Percentiles rank a stretch among this genome's conserved stretches.
Conservation (phyloP, 129 eudicot species). For the Flaveria robusta region DNA sequence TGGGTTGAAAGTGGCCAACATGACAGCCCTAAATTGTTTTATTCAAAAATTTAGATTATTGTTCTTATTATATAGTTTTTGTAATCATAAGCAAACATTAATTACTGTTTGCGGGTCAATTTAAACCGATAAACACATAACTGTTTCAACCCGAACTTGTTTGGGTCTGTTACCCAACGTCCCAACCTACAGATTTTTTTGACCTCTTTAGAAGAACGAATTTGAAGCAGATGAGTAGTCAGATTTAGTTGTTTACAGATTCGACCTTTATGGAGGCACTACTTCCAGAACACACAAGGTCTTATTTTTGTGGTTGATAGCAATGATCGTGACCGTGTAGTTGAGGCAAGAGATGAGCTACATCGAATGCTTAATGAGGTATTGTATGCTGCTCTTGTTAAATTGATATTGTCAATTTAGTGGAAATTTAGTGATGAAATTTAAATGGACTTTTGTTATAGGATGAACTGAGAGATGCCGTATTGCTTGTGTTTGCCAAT, state of each 20-base stretch:
- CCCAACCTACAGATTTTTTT: background rate
- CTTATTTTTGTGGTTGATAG: conserved; percentile 58
- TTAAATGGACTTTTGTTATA: background rate
- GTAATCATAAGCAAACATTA: background rate
- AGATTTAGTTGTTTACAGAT: conserved; percentile 32
- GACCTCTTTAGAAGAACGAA: background rate
- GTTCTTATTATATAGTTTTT: too few relatives aligned
- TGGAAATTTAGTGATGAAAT: background rate
- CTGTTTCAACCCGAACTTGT: background rate
- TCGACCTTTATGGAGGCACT: conserved; percentile 61
- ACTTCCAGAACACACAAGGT: conserved; percentile 57
- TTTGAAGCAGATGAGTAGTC: background rate
- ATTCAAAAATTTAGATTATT: background rate
- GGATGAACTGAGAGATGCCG: conserved; percentile 33
- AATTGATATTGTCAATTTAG: background rate
- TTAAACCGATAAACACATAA: background rate
- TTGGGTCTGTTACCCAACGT: background rate
- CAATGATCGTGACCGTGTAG: conserved; percentile 53
- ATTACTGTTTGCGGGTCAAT: background rate
- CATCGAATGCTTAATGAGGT: conserved; percentile 59
- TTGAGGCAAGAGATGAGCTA: conserved; percentile 52
- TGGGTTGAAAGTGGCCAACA: background rate
- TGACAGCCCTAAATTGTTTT: background rate
- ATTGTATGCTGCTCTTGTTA: background rate
- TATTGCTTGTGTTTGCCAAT: conserved; percentile 38